Conservation (phyloP, 177 flowering plant species). For the Vitis hybrid region DNA sequence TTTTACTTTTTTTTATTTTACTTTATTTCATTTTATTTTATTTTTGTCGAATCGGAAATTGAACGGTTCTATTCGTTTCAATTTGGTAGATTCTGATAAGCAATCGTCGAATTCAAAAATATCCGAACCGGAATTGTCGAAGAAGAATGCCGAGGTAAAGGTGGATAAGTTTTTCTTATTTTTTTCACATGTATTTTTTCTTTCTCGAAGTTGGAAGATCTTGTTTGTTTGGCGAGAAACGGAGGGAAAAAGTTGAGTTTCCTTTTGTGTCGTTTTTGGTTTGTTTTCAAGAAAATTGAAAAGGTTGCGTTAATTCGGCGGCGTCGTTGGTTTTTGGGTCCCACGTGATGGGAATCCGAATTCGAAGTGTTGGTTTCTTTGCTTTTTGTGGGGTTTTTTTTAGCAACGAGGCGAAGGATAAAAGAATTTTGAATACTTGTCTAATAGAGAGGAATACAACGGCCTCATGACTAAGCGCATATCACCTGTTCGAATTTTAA, state of each 20-base stretch:
- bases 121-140: constrained; percentile 14
- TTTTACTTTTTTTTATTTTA: background rate
- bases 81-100: constrained; percentile 42
- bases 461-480: too few relatives aligned
- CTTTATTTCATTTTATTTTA: background rate
- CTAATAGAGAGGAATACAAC: too few relatives aligned
- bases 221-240: too few relatives aligned
- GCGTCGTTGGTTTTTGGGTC: too few relatives aligned
- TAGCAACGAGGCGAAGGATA: background rate
- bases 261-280: background rate
- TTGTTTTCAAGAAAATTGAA: background rate
- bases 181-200: background rate
- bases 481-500: too few relatives aligned
- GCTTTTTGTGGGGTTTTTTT: background rate
- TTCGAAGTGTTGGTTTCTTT: too few relatives aligned
- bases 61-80: background rate
- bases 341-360: too few relatives aligned
- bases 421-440: too few relatives aligned
- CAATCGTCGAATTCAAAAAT: constrained; percentile 25
- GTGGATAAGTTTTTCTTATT: background rate
- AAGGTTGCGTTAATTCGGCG: too few relatives aligned
- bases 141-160: constrained; percentile 18
- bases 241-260: too few relatives aligned
- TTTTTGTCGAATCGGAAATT: constrained; percentile 7
- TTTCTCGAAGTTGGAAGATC: background rate